Percentiles rank a stretch among this genome's conserved stretches.
phyloP scores from a whole-genome alignment of 2,329 filamentous ascomycete genomes.

The Ophiostoma sp. region DNA sequence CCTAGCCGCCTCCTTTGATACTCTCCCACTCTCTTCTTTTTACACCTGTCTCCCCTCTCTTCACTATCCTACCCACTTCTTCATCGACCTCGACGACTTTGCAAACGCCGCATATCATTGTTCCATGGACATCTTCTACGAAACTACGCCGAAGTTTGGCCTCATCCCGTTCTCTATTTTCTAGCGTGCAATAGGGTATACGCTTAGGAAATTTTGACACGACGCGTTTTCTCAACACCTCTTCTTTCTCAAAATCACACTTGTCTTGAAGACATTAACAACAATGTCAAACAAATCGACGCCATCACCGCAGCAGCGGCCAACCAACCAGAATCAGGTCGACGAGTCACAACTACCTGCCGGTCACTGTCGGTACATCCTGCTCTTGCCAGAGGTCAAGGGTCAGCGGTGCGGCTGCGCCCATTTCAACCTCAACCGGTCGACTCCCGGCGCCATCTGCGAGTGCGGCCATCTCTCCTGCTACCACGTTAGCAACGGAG shows the following conservation, averaged over 20 bases:
- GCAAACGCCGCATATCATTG: neutral
- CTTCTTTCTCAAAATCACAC: neutral
- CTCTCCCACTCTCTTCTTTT: neutral
- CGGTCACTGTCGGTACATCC: slow-evolving; percentile 61
- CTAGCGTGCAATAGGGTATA: slow-evolving; percentile 17
- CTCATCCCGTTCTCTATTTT: slow-evolving; percentile 14
- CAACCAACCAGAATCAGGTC: slow-evolving; percentile 32
- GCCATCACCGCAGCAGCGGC: slow-evolving; percentile 36
- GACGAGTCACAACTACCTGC: slow-evolving; percentile 54
- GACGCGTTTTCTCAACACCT: too few species aligned
- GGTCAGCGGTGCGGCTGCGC: slow-evolving; percentile 61
- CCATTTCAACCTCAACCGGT: slow-evolving; percentile 55
- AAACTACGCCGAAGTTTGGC: slow-evolving; percentile 9
- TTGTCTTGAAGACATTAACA: neutral
- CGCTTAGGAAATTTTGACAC: neutral
- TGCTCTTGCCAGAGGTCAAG: slow-evolving; percentile 57
- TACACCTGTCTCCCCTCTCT: neutral
- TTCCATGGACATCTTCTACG: slow-evolving; percentile 32
- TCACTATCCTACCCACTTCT: neutral
- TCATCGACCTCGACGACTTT: neutral
- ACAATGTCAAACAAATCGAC: slow-evolving; percentile 32
- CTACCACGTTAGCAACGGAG: slow-evolving; percentile 55
- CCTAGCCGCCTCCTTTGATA: neutral
- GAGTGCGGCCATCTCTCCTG: slow-evolving; percentile 62
- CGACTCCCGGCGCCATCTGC: slow-evolving; percentile 56